Evolutionary conservation across 2,329 filamentous ascomycete species (phyloP).

Genomic region (Sclerotinia glacialis): DNA sequence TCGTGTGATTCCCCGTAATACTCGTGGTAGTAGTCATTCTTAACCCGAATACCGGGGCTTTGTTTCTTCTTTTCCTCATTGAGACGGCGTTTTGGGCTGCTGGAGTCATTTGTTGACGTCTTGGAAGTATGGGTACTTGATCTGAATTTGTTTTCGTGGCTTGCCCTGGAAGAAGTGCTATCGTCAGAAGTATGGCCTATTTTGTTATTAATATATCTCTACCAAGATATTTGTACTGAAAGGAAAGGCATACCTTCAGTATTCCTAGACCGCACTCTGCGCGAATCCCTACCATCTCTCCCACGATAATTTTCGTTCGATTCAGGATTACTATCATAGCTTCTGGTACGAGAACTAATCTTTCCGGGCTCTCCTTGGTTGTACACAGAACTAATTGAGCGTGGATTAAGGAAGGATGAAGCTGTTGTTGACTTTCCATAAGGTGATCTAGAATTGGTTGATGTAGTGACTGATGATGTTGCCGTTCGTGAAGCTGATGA

Average conservation of each 20-base stretch:
- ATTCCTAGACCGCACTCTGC: not conserved
- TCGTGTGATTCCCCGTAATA: not conserved
- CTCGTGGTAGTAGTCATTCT: not conserved
- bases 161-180: too few relatives aligned
- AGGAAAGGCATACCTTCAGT: not conserved
- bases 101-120: not conserved
- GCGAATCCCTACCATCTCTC: not conserved
- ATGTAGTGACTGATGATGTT: not conserved
- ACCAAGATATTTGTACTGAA: not conserved
- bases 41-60: accelerated
- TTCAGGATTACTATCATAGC: not conserved
- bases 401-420: not conserved
- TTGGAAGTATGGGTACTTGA: not conserved
- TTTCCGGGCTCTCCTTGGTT: not conserved
- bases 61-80: not conserved
- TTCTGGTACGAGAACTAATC: not conserved
- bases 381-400: not conserved
- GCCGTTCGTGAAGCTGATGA: not conserved
- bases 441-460: not conserved
- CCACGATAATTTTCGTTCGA: not conserved
- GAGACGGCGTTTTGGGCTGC: not conserved
- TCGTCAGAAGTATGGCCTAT: not conserved
- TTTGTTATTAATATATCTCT: not conserved
- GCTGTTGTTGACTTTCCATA: not conserved
- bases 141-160: not conserved